These are phyloP conservation scores for Sporothrix euskadiensis DNA, from an alignment of 2,329 filamentous ascomycete genomes.

Conservation along the genomic window DNA sequence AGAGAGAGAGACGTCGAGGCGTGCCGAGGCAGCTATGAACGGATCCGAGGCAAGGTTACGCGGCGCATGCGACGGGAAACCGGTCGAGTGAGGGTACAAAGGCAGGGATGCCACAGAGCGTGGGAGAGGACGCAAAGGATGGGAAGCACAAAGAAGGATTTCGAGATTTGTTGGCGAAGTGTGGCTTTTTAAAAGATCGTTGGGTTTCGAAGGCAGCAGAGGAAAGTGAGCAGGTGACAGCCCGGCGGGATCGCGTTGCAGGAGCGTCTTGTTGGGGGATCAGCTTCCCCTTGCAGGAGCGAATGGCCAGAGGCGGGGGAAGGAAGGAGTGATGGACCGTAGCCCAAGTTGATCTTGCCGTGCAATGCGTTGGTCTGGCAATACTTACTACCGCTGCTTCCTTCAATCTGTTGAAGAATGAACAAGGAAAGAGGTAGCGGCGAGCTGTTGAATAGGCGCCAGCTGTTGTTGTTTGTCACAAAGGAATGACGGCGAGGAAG, in stretches of 20 bases:
- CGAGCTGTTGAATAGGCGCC: neutral
- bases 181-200: neutral
- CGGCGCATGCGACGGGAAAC: neutral
- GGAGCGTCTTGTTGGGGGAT: neutral
- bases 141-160: no score
- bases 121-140: neutral
- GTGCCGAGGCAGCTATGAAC: slow-evolving; percentile 3
- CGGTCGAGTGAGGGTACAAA: neutral
- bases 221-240: neutral
- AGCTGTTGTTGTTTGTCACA: neutral
- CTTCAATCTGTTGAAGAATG: slow-evolving; percentile 14
- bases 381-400: neutral
- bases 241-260: neutral
- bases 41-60: neutral
- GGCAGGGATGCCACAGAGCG: neutral
- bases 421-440: neutral
- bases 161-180: neutral
- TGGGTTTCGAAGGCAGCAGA: neutral
- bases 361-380: neutral
- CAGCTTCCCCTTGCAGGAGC: slow-evolving; percentile 2
- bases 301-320: neutral
- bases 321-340: neutral
- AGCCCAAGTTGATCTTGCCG: slow-evolving; percentile 18
- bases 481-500: neutral
- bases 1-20: neutral